A percentile compares a stretch with the other conserved stretches of the same genome.
phyloP scores from a whole-genome alignment of 108 stramenopile genomes.

The Fragilariopsis cylindrus region DNA sequence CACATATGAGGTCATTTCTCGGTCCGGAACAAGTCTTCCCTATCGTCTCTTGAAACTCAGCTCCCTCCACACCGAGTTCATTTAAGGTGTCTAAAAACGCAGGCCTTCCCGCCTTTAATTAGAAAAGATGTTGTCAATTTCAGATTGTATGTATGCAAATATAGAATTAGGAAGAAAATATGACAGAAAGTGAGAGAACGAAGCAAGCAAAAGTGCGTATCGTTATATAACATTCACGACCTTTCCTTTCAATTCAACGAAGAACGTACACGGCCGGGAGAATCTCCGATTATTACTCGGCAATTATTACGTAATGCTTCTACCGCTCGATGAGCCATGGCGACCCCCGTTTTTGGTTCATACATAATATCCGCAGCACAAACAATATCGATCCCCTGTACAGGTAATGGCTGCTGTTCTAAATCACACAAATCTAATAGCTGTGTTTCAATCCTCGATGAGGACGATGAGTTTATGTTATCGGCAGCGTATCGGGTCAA shows the following conservation, averaged over 20 bases:
- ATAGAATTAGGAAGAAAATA: not conserved
- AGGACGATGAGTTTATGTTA: conserved; percentile 7
- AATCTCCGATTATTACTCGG: conserved; percentile 59
- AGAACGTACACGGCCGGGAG: conserved; percentile 28
- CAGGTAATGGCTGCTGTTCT: not conserved
- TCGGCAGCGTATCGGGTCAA: conserved; percentile 44
- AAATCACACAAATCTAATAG: conserved; percentile 55
- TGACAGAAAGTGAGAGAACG: not conserved
- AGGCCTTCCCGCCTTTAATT: conserved; percentile 50
- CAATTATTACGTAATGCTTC: conserved; percentile 52
- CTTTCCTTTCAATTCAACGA: no score
- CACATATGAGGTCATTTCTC: conserved; percentile 63
- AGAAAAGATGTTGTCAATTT: not conserved
- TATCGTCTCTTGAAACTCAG: conserved; percentile 38
- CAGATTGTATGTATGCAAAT: not conserved
- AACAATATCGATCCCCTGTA: conserved; percentile 37
- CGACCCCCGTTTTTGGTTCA: conserved; percentile 62
- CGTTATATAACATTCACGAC: no score
- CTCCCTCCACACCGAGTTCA: conserved; percentile 35
- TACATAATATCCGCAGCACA: conserved; percentile 73
- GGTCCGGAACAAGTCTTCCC: conserved; percentile 55
- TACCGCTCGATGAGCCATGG: conserved; percentile 50
- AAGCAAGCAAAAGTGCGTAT: not conserved
- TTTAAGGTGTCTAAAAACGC: conserved; percentile 52
- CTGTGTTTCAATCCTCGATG: conserved; percentile 21